Evolutionary conservation across 345 rosid genomes (phyloP).

Genomic region (Diplotaxis tenuifolia): DNA sequence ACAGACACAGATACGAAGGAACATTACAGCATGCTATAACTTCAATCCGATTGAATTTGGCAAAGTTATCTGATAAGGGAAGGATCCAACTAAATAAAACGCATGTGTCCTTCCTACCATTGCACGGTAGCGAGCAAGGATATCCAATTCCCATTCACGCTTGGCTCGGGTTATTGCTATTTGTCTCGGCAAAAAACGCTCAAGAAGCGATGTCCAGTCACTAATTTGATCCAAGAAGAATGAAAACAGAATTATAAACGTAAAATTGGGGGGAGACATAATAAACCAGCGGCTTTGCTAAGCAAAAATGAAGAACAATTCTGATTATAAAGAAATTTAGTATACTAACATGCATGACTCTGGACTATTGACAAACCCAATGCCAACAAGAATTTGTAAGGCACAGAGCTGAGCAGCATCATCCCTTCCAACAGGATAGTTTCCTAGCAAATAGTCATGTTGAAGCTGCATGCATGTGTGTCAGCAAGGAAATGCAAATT

Average conservation of each 20-base stretch:
- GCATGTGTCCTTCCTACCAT: constrained; percentile 54
- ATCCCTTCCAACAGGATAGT: constrained; percentile 98
- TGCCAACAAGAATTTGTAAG: constrained; percentile 85
- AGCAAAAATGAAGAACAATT: constrained; percentile 6
- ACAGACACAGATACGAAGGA: constrained; percentile 17
- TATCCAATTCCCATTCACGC: constrained; percentile 93
- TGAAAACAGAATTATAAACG: neutral
- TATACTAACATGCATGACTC: constrained; percentile 82
- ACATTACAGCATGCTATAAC: neutral
- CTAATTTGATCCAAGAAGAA: constrained; percentile 41
- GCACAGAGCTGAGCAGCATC: constrained; percentile 97
- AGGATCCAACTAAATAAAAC: neutral
- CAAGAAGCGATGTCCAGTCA: constrained; percentile 87
- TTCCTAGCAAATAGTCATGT: constrained; percentile 92
- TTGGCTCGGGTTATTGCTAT: constrained; percentile 92
- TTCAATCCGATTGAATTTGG: neutral
- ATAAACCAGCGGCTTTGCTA: too few relatives aligned
- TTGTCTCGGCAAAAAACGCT: constrained; percentile 86
- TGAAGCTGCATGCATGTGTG: constrained; percentile 61
- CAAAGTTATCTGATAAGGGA: neutral
- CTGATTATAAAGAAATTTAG: neutral
- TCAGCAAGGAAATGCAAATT: constrained; percentile 18
- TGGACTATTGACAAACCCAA: constrained; percentile 78
- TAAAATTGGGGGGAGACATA: neutral
- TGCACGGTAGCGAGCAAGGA: constrained; percentile 79